Evolutionary conservation across 106 monocot genomes (phyloP), one percentile per base, ranked within the genome.

Genomic region (Iris macrosiphon): DNA sequence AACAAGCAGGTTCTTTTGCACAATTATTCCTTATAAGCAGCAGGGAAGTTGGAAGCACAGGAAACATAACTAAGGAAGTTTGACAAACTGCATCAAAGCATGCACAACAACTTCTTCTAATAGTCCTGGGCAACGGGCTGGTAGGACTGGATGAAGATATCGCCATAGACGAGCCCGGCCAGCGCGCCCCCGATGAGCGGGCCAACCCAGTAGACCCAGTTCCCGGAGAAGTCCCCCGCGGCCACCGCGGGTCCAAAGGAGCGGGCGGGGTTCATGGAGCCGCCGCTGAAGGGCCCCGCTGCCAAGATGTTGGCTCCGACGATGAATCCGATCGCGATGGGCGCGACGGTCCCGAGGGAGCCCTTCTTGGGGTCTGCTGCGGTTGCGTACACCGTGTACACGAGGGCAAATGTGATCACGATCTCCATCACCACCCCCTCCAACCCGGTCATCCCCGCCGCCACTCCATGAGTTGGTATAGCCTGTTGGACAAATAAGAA

Each of bases 261-360:
- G n/a, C 79, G 57, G 23, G 79, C 80, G 3, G 79, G 84, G 80
- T 84, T 89, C 83, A 84, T 89, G 31, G 80, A 83, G 0, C 80
- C 84, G 10, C 84, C 89, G 51, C 69, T 67, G 73, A 89, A 89
- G 0, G 89, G 77, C 0, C 89, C 89, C 30, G 84, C 89, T 22
- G 74, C 79, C 18, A 89, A 70, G 52, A 89, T 89, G 68, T 89
- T 89, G 40, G 84, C 89, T 4, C 84, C 84, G 24, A 89, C 89
- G 53, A 89, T 77, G 59, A 89, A 70, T 6, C 83, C 89, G 53
- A 89, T 89, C 19, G 89, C 89, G 55, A 89, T 79, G 9, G 89
- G 89, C 1, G 89, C 89, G 31, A 89, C 72, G 46, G 80, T 84
- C 30, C 89, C 84, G 24, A 89, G 60, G 7, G 75, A 58, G 9